Conservation (phyloP, 306 rosid species). For the Vigna hirtella region DNA sequence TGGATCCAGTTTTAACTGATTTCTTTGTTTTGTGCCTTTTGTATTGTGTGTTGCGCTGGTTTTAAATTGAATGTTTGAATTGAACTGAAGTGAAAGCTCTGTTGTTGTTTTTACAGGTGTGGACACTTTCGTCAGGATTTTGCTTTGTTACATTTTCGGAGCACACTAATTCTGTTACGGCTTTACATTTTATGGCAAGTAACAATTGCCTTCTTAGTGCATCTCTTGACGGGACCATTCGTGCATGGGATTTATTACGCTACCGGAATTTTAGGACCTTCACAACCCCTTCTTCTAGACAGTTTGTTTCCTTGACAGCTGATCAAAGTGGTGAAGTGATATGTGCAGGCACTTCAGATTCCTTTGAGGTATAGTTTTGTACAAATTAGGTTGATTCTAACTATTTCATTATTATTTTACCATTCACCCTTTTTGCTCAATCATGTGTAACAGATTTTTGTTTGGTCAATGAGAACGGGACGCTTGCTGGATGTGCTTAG, state of each 20-base stretch:
- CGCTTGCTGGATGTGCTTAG: slow-evolving; percentile 84
- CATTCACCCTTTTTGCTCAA: slow-evolving; percentile 30
- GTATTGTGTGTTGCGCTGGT: neutral
- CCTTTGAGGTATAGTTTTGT: slow-evolving; percentile 75
- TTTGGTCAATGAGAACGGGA: slow-evolving; percentile 95
- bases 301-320: slow-evolving; percentile 88
- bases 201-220: slow-evolving; percentile 86
- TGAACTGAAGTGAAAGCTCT: slow-evolving; percentile 6
- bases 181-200: slow-evolving; percentile 87
- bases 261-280: slow-evolving; percentile 85
- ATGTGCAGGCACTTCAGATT: slow-evolving; percentile 94
- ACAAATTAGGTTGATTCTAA: slow-evolving; percentile 31
- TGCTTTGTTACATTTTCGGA: slow-evolving; percentile 90
- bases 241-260: slow-evolving; percentile 93
- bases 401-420: neutral
- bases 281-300: slow-evolving; percentile 79
- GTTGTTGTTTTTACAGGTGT: slow-evolving; percentile 70
- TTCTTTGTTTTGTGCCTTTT: slow-evolving; percentile 35
- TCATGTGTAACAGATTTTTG: slow-evolving; percentile 70
- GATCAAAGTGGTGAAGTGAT: slow-evolving; percentile 97
- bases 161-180: slow-evolving; percentile 89
- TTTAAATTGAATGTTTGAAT: slow-evolving; percentile 5
- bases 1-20: neutral
- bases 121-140: slow-evolving; percentile 88
- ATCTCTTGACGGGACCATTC: slow-evolving; percentile 95